Evolutionary conservation across 768 basidiomycete species (phyloP), one percentile per base, ranked within the genome.

Genomic region (Tulasnella sp.): DNA sequence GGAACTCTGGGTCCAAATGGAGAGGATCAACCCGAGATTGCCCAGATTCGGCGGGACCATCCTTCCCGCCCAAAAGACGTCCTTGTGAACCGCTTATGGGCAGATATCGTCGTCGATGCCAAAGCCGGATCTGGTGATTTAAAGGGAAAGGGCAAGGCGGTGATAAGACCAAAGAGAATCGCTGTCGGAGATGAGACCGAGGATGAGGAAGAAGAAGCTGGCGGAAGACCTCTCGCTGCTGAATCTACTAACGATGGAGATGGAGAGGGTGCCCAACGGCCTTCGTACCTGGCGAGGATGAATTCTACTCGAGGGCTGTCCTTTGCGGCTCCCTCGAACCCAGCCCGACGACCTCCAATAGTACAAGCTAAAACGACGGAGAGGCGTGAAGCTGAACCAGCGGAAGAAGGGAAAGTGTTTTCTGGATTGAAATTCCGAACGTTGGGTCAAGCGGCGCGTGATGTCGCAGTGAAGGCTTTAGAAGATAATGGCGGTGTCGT

Each of bases 381-480:
- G 1, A 46, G 21, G 72, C 80, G 19, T 21, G 42, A 18, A 52
- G 3, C 58, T 16, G 40, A 76, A 40, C 48, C 48, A 52, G 24
- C 52, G 48, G 62, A 34, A 34, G 72, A 42, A 62, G 76, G 10
- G 19, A 85, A 77, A 39, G 80, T 93, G 36, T 94, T 94, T 81
- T 42, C 85, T 16, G 92, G 91, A 1, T 84, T 87, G 81, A 88
- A 83, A 12, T 90, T 95, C 82, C 87, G 88, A 73, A 88, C 89
- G 0, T 84, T 92, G 73, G 94, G 93, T 5, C 93, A 94, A 82
- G 93, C 93, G 6, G 88, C 88, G 78, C 87, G 87, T 44, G 81
- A 86, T 12, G 88, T 83, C 34, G 93, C 95, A 36, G 87, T 89
- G 68, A 83, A 82, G 9, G 93, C 92, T 0, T 87, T 95, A 38